A percentile compares a stretch with the other conserved stretches of the same genome.
Evolutionary conservation across 1,284 basidiomycete genomes (phyloP).

Genomic region (Moesziomyces sp.): DNA sequence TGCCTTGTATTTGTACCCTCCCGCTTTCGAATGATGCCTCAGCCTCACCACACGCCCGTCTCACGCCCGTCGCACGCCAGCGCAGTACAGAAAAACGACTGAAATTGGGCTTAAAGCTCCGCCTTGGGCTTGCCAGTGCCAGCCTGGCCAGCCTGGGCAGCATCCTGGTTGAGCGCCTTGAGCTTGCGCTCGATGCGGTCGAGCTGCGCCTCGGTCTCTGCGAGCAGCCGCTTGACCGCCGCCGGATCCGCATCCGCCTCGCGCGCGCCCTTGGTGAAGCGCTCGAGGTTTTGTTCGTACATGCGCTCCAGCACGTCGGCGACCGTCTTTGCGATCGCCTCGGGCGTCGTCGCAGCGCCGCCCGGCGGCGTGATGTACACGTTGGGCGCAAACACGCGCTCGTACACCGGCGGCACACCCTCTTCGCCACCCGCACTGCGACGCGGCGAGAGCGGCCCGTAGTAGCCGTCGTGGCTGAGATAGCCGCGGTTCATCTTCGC

Average conservation of each 20-base stretch:
- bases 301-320: constrained; percentile 64
- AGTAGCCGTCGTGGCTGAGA: constrained; percentile 32
- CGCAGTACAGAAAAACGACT: no score
- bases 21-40: neutral
- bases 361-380: constrained; percentile 45
- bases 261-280: constrained; percentile 1
- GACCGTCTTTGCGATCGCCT: constrained; percentile 64
- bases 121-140: constrained; percentile 8
- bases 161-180: constrained; percentile 16
- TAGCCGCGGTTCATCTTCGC: constrained; percentile 38
- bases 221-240: constrained; percentile 64
- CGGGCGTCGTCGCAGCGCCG: constrained; percentile 39
- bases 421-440: constrained; percentile 1
- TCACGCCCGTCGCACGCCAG: no score
- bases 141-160: constrained; percentile 1
- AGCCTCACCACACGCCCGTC: no score
- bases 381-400: constrained; percentile 39
- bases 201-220: constrained; percentile 71
- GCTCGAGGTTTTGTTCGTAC: constrained; percentile 39
- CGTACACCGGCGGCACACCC: constrained; percentile 5
- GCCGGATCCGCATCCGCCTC: constrained; percentile 71
- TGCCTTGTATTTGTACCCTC: neutral
- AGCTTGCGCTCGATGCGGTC: constrained; percentile 69
- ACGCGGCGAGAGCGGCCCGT: constrained; percentile 23
- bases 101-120: constrained; percentile 16